Evolutionary conservation across 2,329 filamentous ascomycete genomes (phyloP).

Genomic region (Paecilomyces dactylethromorphus): DNA sequence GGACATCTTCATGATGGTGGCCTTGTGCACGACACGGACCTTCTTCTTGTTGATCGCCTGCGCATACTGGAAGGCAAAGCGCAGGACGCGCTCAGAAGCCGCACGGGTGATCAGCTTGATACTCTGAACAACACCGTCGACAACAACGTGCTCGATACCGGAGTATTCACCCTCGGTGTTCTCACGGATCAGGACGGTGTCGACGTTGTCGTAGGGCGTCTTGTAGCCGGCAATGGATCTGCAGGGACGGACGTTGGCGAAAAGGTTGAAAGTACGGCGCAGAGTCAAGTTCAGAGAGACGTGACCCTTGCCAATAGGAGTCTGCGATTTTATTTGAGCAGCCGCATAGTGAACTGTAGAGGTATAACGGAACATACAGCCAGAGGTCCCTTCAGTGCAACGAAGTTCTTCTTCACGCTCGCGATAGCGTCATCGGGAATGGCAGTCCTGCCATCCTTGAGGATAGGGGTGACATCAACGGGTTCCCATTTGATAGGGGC

Average conservation of each 20-base stretch:
- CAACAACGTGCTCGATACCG: slow-evolving; percentile 95
- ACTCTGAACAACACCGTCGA: slow-evolving; percentile 95
- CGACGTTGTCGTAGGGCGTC: slow-evolving; percentile 94
- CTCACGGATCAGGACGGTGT: slow-evolving; percentile 96
- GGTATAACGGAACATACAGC: slow-evolving; percentile 56
- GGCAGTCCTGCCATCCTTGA: slow-evolving; percentile 92
- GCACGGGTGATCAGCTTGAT: slow-evolving; percentile 99
- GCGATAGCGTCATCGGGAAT: slow-evolving; percentile 90
- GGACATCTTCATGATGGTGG: slow-evolving; percentile 99
- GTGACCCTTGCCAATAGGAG: slow-evolving; percentile 96
- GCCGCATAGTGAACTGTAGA: background rate
- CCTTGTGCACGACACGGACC: slow-evolving; percentile 98
- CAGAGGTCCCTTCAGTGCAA: slow-evolving; percentile 95
- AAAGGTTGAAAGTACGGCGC: slow-evolving; percentile 98
- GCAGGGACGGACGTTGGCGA: slow-evolving; percentile 98
- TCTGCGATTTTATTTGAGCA: slow-evolving; percentile 46
- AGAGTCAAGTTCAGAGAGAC: slow-evolving; percentile 98
- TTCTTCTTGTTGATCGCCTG: slow-evolving; percentile 89
- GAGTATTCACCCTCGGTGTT: slow-evolving; percentile 99
- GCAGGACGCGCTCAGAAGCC: slow-evolving; percentile 89
- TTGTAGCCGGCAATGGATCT: slow-evolving; percentile 95
- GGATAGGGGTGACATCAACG: slow-evolving; percentile 86
- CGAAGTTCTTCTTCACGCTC: slow-evolving; percentile 91
- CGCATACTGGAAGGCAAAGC: slow-evolving; percentile 98
- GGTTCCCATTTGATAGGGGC: slow-evolving; percentile 94